A percentile compares a stretch with the other conserved stretches of the same genome.
phyloP scores from a whole-genome alignment of 2,329 filamentous ascomycete species.

The Epichloe gansuensis region DNA sequence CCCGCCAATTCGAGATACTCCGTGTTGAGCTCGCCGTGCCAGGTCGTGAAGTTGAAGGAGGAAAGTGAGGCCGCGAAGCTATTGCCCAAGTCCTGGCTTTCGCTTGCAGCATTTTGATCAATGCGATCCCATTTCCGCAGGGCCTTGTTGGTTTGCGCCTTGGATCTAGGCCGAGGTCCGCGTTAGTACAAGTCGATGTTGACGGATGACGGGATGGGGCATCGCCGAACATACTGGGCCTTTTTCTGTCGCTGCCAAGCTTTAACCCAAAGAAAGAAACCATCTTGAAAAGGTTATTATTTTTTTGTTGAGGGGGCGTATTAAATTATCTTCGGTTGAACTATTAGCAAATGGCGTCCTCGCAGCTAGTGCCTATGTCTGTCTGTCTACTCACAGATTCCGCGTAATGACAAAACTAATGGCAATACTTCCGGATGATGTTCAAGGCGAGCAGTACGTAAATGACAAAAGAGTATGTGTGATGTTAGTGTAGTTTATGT shows the following conservation, averaged over 20 bases:
- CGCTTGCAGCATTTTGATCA: conserved; percentile 21
- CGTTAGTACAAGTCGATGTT: neutral
- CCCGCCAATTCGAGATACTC: conserved; percentile 17
- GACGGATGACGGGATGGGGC: conserved; percentile 5
- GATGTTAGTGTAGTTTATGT: neutral
- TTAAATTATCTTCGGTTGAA: neutral
- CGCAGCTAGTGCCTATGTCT: neutral
- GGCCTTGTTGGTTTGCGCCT: conserved; percentile 9
- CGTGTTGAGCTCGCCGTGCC: conserved; percentile 27
- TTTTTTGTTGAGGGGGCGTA: neutral
- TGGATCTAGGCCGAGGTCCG: conserved; percentile 1
- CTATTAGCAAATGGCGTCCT: neutral
- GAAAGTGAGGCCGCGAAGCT: conserved; percentile 24
- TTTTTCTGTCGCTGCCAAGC: conserved; percentile 44
- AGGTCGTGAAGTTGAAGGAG: conserved; percentile 20
- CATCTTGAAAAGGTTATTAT: conserved; percentile 24
- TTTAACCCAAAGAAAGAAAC: conserved; percentile 48
- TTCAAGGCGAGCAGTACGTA: neutral
- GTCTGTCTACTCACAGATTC: neutral
- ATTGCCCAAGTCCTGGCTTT: conserved; percentile 25
- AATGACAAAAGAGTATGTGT: neutral
- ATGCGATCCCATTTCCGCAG: conserved; percentile 18
- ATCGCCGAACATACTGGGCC: conserved; percentile 25
- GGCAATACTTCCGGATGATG: neutral
- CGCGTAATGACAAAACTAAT: neutral